These are phyloP conservation scores for Citrullus mucosospermus DNA, from an alignment of 306 rosid genomes.

Conservation along the genomic window DNA sequence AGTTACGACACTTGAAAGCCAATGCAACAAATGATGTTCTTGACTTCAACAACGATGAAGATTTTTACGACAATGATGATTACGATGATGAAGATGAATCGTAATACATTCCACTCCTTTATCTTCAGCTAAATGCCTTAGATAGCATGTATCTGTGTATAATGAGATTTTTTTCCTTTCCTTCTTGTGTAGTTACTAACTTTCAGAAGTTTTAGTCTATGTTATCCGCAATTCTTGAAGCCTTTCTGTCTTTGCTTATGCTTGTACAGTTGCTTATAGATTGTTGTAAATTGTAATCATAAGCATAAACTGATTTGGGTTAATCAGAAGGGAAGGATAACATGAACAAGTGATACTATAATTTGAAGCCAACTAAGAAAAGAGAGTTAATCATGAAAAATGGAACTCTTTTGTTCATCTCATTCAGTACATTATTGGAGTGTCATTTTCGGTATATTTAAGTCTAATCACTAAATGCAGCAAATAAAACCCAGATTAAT, in stretches of 20 bases:
- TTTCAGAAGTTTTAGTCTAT: not conserved
- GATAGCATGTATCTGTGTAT: not conserved
- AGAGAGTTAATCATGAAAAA: not conserved
- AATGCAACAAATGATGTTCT: constrained; percentile 11
- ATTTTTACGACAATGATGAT: constrained; percentile 10
- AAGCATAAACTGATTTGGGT: not conserved
- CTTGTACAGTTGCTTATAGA: not conserved
- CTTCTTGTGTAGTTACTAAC: not conserved
- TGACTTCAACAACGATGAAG: constrained; percentile 24
- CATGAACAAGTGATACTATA: not conserved
- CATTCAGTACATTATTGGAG: not conserved
- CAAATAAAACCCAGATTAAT: not conserved
- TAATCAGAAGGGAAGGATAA: not conserved
- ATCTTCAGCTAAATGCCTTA: not conserved
- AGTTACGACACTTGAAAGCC: constrained; percentile 29
- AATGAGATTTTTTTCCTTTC: not conserved
- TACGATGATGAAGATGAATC: constrained; percentile 26
- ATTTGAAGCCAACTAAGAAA: not conserved
- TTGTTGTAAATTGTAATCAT: not conserved
- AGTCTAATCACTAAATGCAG: constrained; percentile 3
- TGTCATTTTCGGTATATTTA: not conserved
- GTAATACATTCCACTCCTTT: constrained; percentile 9
- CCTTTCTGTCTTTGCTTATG: not conserved
- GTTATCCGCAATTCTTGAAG: not conserved
- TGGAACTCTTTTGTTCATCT: constrained; percentile 1